These are phyloP conservation scores for Bipolaris gigantea DNA, from an alignment of 2,329 filamentous ascomycete genomes.

Conservation along the genomic window DNA sequence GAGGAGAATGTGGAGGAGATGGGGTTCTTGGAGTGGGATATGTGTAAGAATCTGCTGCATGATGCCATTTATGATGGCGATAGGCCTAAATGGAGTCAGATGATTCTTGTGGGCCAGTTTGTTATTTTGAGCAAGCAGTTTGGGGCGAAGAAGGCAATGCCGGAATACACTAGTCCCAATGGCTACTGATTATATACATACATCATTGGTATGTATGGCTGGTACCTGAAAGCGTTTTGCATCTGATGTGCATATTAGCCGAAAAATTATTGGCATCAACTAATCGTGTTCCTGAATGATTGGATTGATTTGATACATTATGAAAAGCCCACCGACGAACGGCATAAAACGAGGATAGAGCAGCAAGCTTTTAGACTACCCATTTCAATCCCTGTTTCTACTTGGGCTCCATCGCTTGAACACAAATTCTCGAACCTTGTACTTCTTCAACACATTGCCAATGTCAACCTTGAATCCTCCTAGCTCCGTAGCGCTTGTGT, in stretches of 20 bases:
- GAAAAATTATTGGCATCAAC: neutral
- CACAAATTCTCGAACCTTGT: constrained; percentile 78
- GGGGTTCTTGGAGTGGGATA: constrained; percentile 26
- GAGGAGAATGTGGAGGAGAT: constrained; percentile 31
- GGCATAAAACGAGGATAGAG: neutral
- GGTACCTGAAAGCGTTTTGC: neutral
- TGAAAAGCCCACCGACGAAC: neutral
- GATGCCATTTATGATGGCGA: constrained; percentile 17
- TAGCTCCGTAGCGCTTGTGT: constrained; percentile 45
- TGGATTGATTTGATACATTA: neutral
- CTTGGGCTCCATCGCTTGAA: constrained; percentile 85
- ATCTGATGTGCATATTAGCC: neutral
- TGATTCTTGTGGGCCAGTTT: constrained; percentile 24
- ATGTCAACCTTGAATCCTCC: constrained; percentile 56
- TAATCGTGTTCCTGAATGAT: neutral
- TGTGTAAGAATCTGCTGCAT: constrained; percentile 14
- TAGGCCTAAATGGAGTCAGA: constrained; percentile 18
- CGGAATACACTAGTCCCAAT: neutral
- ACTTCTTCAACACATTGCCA: constrained; percentile 65
- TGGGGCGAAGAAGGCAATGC: constrained; percentile 12
- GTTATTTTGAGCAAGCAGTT: constrained; percentile 18
- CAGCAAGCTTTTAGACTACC: neutral
- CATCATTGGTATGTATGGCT: no score
- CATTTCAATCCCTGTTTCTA: constrained; percentile 63
- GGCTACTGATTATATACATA: neutral